Evolutionary conservation across 305 asterid species (phyloP), one percentile per base, ranked within the genome.

Genomic region (Fraxinus latifolia): DNA sequence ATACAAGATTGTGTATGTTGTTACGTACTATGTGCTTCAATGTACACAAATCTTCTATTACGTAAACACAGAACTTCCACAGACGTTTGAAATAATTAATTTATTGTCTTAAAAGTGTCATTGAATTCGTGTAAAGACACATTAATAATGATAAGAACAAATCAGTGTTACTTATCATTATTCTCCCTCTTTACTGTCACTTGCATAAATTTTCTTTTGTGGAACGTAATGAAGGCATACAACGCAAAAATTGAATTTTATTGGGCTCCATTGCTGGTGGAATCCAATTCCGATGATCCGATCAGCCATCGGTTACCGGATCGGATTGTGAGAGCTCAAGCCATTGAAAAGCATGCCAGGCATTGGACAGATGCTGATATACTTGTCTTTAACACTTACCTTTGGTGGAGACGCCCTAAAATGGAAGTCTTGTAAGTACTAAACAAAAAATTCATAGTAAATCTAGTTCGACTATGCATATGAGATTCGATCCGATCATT

Each of bases 251-350:
- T 95, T n/a, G 97, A 95, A 60, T 95, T 95, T 34, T 95, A 95
- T 53, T 95, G 98, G 98, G 93, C 94, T 0, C 98, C 98, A 0
- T 80, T 95, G 90, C 80, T 95, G 74, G 94, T 93, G 32, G 98
- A 95, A 86, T 95, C 98, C 23, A 95, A 95, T 80, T 93, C 96
- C 0, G 98, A 95, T 25, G 93, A 95, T 47, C 98, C 98, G 0
- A 88, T 87, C 2, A 85, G 83, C 86, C 98, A 93, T 79, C 92
- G 95, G 14, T 50, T 93, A 8, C 95, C 93, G 0, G 94, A 92
- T 1, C 89, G 98, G 0, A 91, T 93, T 39, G 97, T 90, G 9
- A 85, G 96, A 89, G 92, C 93, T 34, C 91, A 91, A 5, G 85
- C 92, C 5, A 92, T 95, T 7, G 97, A 92, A 25, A 93, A 90